phyloP scores from a whole-genome alignment of 495 filamentous ascomycete species.

The Talaromyces trachyspermus region DNA sequence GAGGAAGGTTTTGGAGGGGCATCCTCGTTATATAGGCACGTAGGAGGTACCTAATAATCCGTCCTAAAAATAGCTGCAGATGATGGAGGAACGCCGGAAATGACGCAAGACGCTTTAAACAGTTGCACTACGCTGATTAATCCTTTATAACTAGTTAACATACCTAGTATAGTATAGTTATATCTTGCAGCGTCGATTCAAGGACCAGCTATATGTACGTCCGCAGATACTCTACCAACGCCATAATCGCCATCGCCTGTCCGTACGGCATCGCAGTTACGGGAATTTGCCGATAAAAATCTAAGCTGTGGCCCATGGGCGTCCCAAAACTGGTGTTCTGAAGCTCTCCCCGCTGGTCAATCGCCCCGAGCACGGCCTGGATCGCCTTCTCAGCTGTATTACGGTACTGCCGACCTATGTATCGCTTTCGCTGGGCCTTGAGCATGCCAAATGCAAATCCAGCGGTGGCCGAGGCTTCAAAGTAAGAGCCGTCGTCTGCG shows the following conservation, averaged over 20 bases:
- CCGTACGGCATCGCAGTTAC: conserved; percentile 71
- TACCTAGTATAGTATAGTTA: no score
- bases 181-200: no score
- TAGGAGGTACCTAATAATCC: no score
- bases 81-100: neutral
- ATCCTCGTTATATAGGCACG: no score
- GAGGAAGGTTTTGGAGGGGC: no score
- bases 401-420: conserved; percentile 45
- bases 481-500: conserved; percentile 51
- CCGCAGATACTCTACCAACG: conserved; percentile 56
- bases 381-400: conserved; percentile 53
- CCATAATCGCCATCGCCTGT: conserved; percentile 72
- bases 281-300: conserved; percentile 64
- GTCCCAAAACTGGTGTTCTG: conserved; percentile 67
- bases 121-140: no score
- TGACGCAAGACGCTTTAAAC: conserved; percentile 1
- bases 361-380: conserved; percentile 49
- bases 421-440: conserved; percentile 59
- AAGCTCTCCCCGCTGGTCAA: conserved; percentile 56
- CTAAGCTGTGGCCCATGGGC: conserved; percentile 55
- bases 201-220: conserved; percentile 35
- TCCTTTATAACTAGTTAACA: no score
- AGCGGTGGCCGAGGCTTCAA: conserved; percentile 65
- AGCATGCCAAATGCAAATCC: conserved; percentile 70
- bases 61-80: no score